These are phyloP conservation scores for Beauveria caledonica DNA, from an alignment of 2,329 filamentous ascomycete genomes.

Conservation along the genomic window DNA sequence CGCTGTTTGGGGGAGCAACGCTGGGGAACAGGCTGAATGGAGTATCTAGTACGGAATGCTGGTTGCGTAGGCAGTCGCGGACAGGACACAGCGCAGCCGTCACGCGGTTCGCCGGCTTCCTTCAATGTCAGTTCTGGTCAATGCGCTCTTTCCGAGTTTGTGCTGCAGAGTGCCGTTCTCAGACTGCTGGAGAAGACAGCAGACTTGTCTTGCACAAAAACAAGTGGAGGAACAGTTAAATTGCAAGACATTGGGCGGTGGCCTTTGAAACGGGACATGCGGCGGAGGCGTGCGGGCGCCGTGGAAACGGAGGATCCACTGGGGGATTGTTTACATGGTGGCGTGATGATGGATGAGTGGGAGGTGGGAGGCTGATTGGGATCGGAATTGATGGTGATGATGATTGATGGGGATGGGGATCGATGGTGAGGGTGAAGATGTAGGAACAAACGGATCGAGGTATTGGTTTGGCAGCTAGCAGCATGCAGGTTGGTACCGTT, in stretches of 20 bases:
- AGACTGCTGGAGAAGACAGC: not conserved
- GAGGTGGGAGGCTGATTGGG: not conserved
- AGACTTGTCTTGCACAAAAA: not conserved
- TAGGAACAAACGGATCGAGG: not conserved
- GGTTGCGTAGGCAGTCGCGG: too few species aligned
- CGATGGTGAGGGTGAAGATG: not conserved
- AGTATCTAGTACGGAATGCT: not conserved
- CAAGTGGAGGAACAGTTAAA: slow-evolving; percentile 8
- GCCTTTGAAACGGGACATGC: slow-evolving; percentile 1
- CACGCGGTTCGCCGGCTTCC: not conserved
- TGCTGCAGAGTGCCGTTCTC: not conserved
- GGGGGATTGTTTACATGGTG: not conserved
- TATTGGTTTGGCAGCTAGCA: not conserved
- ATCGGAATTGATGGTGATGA: not conserved
- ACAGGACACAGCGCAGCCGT: too few species aligned
- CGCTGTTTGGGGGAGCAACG: not conserved
- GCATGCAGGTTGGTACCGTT: too few species aligned
- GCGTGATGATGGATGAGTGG: not conserved
- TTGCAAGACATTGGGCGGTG: slow-evolving; percentile 6
- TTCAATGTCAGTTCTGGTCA: not conserved
- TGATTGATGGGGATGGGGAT: not conserved
- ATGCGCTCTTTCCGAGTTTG: not conserved
- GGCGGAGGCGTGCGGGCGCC: slow-evolving; percentile 1
- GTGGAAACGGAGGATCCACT: slow-evolving; percentile 2
- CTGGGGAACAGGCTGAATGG: not conserved